phyloP scores from a whole-genome alignment of 495 filamentous ascomycete genomes.

The Xylaria castorea region DNA sequence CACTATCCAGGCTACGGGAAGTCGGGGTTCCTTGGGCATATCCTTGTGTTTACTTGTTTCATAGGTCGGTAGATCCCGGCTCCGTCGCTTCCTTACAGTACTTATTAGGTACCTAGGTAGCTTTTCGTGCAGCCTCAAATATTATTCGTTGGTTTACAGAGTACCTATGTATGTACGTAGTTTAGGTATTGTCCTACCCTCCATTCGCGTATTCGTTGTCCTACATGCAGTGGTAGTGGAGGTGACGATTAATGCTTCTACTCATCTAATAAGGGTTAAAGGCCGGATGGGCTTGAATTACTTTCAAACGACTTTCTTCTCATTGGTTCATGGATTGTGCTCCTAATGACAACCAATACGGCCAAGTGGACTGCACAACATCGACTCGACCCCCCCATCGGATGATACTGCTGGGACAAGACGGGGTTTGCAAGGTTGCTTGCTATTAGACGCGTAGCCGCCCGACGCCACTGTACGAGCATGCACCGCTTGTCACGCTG shows the following conservation, averaged over 20 bases:
- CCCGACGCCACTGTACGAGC: slow-evolving; percentile 33
- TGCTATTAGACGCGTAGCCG: slow-evolving; percentile 40
- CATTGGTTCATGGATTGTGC: neutral
- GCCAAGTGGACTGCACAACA: neutral
- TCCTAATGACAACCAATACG: neutral
- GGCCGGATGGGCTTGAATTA: neutral
- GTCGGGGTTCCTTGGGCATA: neutral
- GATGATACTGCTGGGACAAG: neutral
- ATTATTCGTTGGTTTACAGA: neutral
- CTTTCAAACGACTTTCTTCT: neutral
- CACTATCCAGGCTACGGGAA: slow-evolving; percentile 13
- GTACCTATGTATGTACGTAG: neutral
- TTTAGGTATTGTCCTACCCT: neutral
- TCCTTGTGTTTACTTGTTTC: slow-evolving; percentile 13
- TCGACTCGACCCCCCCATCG: neutral
- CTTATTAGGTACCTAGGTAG: neutral
- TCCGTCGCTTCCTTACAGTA: neutral
- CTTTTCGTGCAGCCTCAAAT: neutral
- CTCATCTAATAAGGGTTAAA: neutral
- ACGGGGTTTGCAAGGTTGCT: slow-evolving; percentile 6
- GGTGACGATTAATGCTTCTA: neutral
- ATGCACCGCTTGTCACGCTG: slow-evolving; percentile 14
- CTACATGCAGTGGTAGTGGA: neutral
- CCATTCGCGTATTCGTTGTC: neutral
- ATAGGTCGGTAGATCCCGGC: slow-evolving; percentile 2